Evolutionary conservation across 441 rosid genomes (phyloP).

Genomic region (Populus trichocarpa): DNA sequence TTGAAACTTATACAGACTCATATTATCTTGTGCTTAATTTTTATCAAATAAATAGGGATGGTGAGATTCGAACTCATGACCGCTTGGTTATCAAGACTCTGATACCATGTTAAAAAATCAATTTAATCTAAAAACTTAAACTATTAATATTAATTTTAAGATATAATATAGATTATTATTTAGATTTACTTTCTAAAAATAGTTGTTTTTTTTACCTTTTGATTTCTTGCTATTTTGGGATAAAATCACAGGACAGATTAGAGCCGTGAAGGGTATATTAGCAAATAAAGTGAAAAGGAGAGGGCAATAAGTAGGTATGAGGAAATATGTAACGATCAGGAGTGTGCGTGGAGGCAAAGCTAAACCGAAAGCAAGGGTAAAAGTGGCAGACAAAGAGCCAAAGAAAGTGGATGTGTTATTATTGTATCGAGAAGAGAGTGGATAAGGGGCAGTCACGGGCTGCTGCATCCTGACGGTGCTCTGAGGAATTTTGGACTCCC

Average conservation of each 20-base stretch:
- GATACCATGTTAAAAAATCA: too few relatives aligned
- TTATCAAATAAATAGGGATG: too few relatives aligned
- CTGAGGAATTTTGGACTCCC: too few relatives aligned
- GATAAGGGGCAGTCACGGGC: constrained; percentile 7
- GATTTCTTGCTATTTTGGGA: not conserved
- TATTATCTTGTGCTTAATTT: too few relatives aligned
- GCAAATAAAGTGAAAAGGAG: not conserved
- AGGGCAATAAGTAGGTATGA: not conserved
- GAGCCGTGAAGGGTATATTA: not conserved
- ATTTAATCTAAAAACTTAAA: too few relatives aligned
- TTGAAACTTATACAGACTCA: too few relatives aligned
- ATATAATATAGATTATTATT: too few relatives aligned
- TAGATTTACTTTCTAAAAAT: too few relatives aligned
- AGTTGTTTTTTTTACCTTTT: too few relatives aligned
- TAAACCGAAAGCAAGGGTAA: not conserved
- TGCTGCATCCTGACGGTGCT: not conserved
- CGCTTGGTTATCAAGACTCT: too few relatives aligned
- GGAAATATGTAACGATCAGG: not conserved
- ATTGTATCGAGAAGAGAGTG: not conserved
- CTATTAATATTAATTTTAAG: too few relatives aligned
- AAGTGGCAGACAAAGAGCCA: not conserved
- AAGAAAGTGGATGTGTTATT: not conserved
- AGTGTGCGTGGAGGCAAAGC: constrained; percentile 15
- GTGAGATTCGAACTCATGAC: too few relatives aligned
- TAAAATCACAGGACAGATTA: not conserved